A percentile compares a stretch with the other conserved stretches of the same genome.
phyloP scores from a whole-genome alignment of 495 filamentous ascomycete genomes.

The Geoglossum glabrum region DNA sequence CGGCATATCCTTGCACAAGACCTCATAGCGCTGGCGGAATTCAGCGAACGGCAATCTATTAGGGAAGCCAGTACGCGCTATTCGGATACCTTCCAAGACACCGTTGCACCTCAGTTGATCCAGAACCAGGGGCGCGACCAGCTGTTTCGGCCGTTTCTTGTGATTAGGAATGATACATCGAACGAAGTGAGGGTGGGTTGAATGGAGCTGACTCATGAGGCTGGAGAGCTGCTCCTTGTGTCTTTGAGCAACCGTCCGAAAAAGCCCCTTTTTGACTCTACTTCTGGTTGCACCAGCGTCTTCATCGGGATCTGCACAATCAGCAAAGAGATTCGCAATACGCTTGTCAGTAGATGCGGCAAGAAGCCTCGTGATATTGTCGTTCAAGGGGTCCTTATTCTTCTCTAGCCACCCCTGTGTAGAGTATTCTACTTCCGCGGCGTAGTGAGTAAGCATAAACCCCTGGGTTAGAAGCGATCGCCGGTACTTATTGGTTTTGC shows the following conservation, averaged over 20 bases:
- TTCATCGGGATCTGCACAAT: slow-evolving; percentile 63
- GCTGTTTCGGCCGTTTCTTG: slow-evolving; percentile 89
- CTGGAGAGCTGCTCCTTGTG: slow-evolving; percentile 95
- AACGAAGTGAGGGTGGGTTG: slow-evolving; percentile 95
- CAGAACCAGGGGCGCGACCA: slow-evolving; percentile 71
- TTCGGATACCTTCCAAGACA: slow-evolving; percentile 94
- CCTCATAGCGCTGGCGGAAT: slow-evolving; percentile 90
- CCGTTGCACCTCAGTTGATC: slow-evolving; percentile 96
- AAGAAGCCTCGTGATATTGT: slow-evolving; percentile 80
- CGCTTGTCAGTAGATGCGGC: slow-evolving; percentile 66
- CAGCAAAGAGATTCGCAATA: slow-evolving; percentile 65
- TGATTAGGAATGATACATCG: slow-evolving; percentile 97
- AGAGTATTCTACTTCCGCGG: slow-evolving; percentile 90
- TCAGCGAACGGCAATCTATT: slow-evolving; percentile 84
- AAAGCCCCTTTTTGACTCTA: slow-evolving; percentile 91
- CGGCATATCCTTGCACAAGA: slow-evolving; percentile 78
- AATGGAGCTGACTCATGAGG: slow-evolving; percentile 87
- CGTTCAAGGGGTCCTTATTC: slow-evolving; percentile 96
- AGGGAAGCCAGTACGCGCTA: slow-evolving; percentile 95
- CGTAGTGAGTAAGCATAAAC: slow-evolving; percentile 97
- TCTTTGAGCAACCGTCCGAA: slow-evolving; percentile 88
- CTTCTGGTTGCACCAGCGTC: slow-evolving; percentile 43
- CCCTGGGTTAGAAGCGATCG: slow-evolving; percentile 73
- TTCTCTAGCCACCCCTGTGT: slow-evolving; percentile 95
- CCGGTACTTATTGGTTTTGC: slow-evolving; percentile 84